Evolutionary conservation across 768 basidiomycete genomes (phyloP), one percentile per base, ranked within the genome.

Genomic region (Saitozyma podzolica): DNA sequence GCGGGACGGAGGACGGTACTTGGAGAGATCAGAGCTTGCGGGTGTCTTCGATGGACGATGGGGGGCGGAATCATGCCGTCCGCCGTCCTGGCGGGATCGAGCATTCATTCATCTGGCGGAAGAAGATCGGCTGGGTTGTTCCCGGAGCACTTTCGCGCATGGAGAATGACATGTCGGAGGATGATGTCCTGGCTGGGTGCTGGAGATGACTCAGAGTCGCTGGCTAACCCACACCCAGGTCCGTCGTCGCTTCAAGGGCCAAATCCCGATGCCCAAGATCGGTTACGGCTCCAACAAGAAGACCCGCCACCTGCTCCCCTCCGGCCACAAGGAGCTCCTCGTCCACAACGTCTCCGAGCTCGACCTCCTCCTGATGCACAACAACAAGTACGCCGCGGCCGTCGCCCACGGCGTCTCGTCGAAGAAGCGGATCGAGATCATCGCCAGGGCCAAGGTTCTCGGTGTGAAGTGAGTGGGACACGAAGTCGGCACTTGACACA

Each of bases 331-430:
- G 84, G 92, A 94, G 82, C 89, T 97, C 84, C 83, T 95, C 66
- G 91, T 99, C 75, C 89, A 85, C 85, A 98, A 98, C 82, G 85
- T 89, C 58, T 86, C 89, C 80, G 94, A 98, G 80, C 82, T 99
- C 65, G 93, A 98, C 74, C 86, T 98, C 73, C 88, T 97, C 66
- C 85, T 97, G 56, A 94, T 97, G 92, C 94, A 97, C 86, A 94
- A 92, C 87, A 91, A 91, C 84, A 88, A 83, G 75, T 98, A 89
- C 79, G 88, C 93, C 54, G 96, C 93, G 58, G 92, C 95, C 81
- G 92, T 99, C 73, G 96, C 96, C 56, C 94, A 96, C 85, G 88
- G 87, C 71, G 93, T 99, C 68, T 91, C 89, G 83, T 90, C 90
- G 84, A 89, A 91, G 80, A 97, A 98, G 85, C 90, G 96, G 72